These are phyloP conservation scores for Balakata baccata DNA, from an alignment of 345 rosid species.

Conservation along the genomic window DNA sequence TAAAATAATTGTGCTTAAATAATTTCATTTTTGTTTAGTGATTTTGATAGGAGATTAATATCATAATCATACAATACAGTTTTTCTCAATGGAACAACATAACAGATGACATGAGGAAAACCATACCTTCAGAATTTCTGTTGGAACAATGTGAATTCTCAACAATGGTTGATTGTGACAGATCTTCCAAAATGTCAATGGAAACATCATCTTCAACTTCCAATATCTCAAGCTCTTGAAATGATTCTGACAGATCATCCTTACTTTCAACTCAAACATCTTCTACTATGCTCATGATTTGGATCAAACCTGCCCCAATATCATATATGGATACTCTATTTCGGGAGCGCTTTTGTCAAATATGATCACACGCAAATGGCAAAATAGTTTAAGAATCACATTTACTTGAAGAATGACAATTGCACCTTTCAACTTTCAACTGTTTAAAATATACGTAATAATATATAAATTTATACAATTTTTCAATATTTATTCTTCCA, in stretches of 20 bases:
- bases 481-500: too few species aligned
- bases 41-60: too few species aligned
- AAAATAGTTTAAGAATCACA: too few species aligned
- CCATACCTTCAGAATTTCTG: neutral
- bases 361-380: conserved; percentile 23
- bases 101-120: neutral
- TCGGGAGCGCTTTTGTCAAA: conserved; percentile 23
- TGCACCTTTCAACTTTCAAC: too few species aligned
- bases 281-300: neutral
- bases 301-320: too few species aligned
- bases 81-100: neutral
- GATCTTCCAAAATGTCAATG: neutral
- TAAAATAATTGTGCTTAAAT: too few species aligned
- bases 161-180: neutral
- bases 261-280: neutral
- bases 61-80: too few species aligned
- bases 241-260: neutral
- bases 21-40: too few species aligned
- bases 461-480: too few species aligned
- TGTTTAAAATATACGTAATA: too few species aligned
- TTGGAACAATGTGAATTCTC: neutral
- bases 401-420: too few species aligned
- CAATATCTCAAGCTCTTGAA: neutral
- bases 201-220: neutral
- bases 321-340: conserved; percentile 16